Evolutionary conservation across 2,329 filamentous ascomycete genomes (phyloP).

Genomic region (Clonostachys chloroleuca): DNA sequence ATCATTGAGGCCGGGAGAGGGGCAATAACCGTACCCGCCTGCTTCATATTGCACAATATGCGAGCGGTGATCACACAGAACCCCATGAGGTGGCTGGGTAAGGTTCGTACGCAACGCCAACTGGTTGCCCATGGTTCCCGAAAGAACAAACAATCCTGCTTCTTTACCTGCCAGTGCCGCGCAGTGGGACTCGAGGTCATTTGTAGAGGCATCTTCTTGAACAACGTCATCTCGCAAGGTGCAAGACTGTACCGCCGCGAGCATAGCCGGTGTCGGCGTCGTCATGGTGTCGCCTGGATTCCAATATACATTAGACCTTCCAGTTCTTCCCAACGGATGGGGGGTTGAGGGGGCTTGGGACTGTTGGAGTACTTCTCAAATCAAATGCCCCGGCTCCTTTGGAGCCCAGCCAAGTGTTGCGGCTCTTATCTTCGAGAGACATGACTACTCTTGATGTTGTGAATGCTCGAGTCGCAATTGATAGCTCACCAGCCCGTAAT

Average conservation of each 20-base stretch:
- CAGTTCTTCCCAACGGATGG: background rate
- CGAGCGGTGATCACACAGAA: constrained; percentile 73
- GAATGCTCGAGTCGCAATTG: too few relatives aligned
- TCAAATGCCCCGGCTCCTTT: constrained; percentile 31
- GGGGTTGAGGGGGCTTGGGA: background rate
- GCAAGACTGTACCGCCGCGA: constrained; percentile 69
- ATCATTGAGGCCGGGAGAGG: background rate
- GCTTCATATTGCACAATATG: constrained; percentile 71
- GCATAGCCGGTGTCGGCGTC: constrained; percentile 76
- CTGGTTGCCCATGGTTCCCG: constrained; percentile 94
- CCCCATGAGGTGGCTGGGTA: constrained; percentile 71
- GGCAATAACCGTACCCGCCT: constrained; percentile 42
- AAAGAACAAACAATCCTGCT: constrained; percentile 74
- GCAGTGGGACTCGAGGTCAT: constrained; percentile 68
- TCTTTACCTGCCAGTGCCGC: constrained; percentile 72
- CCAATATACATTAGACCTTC: background rate
- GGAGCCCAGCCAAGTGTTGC: constrained; percentile 28
- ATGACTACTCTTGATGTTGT: too few relatives aligned
- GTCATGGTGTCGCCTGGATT: constrained; percentile 52
- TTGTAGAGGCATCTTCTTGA: constrained; percentile 74
- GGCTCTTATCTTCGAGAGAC: background rate
- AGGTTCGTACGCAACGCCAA: constrained; percentile 76
- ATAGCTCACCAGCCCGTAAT: too few relatives aligned
- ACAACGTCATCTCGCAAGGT: constrained; percentile 83
- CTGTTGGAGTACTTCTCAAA: constrained; percentile 25